Conservation (phyloP, 1,284 basidiomycete genomes). For the Tylopilus sp. region DNA sequence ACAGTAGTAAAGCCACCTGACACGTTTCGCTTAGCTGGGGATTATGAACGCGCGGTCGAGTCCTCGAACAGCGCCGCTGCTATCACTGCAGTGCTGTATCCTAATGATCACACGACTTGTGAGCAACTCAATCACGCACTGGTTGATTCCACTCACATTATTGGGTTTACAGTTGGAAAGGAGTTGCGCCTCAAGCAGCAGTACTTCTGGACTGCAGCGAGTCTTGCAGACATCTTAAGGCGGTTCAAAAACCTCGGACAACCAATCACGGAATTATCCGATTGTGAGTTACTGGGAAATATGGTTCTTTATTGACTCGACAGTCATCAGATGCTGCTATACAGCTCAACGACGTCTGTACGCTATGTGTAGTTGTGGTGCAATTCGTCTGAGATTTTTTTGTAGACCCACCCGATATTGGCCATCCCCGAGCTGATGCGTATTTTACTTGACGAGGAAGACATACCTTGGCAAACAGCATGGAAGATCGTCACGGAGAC, state of each 20-base stretch:
- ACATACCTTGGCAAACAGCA: slow-evolving; percentile 75
- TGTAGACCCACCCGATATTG: slow-evolving; percentile 86
- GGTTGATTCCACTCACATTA: slow-evolving; percentile 1
- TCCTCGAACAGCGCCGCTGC: slow-evolving; percentile 84
- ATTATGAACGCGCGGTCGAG: slow-evolving; percentile 85
- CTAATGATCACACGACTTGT: slow-evolving; percentile 77
- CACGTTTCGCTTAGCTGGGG: slow-evolving; percentile 55
- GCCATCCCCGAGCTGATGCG: slow-evolving; percentile 94
- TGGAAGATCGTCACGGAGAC: slow-evolving; percentile 86
- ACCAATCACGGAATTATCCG: slow-evolving; percentile 71
- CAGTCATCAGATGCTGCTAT: slow-evolving; percentile 69
- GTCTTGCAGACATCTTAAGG: slow-evolving; percentile 81
- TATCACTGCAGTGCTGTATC: slow-evolving; percentile 88
- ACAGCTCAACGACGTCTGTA: slow-evolving; percentile 78
- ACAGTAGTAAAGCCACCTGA: neutral
- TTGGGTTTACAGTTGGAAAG: slow-evolving; percentile 63
- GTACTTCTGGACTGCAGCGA: slow-evolving; percentile 89
- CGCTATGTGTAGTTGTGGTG: neutral
- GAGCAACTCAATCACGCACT: slow-evolving; percentile 20
- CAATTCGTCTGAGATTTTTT: neutral
- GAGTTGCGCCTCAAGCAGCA: slow-evolving; percentile 92
- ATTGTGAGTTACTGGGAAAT: slow-evolving; percentile 49
- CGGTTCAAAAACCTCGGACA: slow-evolving; percentile 79
- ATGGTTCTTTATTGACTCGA: slow-evolving; percentile 1
- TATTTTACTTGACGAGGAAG: slow-evolving; percentile 85